Percentiles rank a stretch among this genome's conserved stretches.
Evolutionary conservation across 805 yeast genomes (phyloP).

Genomic region (Zygosaccharomyces bisporus): DNA sequence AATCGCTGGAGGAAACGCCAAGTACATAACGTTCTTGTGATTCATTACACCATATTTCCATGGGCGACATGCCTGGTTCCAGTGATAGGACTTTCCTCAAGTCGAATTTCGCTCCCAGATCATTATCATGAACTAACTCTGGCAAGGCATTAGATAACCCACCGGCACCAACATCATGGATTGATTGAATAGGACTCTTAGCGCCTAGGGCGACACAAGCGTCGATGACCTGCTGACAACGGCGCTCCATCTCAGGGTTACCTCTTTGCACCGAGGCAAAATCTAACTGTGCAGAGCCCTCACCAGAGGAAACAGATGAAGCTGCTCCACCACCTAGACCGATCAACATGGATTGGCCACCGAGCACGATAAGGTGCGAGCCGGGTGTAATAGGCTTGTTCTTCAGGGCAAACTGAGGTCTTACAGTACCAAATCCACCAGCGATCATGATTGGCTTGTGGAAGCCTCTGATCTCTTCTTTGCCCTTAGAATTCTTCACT

Average conservation of each 20-base stretch:
- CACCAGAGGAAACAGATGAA: conserved; percentile 93
- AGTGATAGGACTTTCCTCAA: conserved; percentile 83
- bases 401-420: conserved; percentile 90
- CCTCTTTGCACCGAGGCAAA: conserved; percentile 99
- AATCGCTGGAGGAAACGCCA: conserved; percentile 79
- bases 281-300: conserved; percentile 92
- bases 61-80: conserved; percentile 98
- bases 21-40: conserved; percentile 97
- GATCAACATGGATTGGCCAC: conserved; percentile 97
- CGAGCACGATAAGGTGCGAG: conserved; percentile 84
- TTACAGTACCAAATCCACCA: conserved; percentile 96
- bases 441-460: conserved; percentile 99
- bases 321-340: conserved; percentile 99
- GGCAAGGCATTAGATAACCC: conserved; percentile 97
- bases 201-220: conserved; percentile 82
- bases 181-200: conserved; percentile 80
- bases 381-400: conserved; percentile 88
- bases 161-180: conserved; percentile 99
- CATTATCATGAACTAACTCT: conserved; percentile 95
- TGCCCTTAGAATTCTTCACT: conserved; percentile 57
- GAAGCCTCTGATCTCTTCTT: conserved; percentile 84
- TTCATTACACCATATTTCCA: conserved; percentile 99
- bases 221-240: conserved; percentile 97
- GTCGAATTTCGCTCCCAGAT: conserved; percentile 90
- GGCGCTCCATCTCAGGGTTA: conserved; percentile 98